Evolutionary conservation across 139 green algal genomes (phyloP), one percentile per base, ranked within the genome.

Genomic region (Klebsormidium nitens): DNA sequence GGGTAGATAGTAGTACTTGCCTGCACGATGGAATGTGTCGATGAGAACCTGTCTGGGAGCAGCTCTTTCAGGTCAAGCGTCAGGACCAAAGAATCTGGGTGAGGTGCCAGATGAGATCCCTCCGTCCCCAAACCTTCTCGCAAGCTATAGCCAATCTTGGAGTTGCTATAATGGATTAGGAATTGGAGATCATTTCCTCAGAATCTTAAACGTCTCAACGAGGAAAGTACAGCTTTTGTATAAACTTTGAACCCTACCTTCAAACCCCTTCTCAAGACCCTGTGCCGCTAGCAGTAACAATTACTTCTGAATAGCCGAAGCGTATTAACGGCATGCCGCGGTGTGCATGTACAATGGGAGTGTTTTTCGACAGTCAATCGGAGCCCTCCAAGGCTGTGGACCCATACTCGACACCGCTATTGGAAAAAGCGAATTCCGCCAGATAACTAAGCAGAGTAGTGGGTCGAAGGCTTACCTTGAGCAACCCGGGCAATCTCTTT

Each of bases 1-100:
- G 14, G 93, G 93, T 64, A 98, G 83, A 82, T 97, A 97, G 83
- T 98, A 97, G 79, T 96, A 96, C 70, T 76, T 75, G 2, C 72
- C 72, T 79, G 72, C 35, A 68, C 28, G 11, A 11, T 14, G 70
- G 44, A 5, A 8, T 66, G 23, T 34, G 14, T 3, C 5, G 58
- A 4, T 64, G 2, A 55, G 28, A 19, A 68, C 0, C 0, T 71
- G 23, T 34, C 14, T 68, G 14, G 26, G 17, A 52, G n/a, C 23
- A 64, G 56, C 19, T 55, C 46, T 19, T 19, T 19, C 46, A n/a
- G 46, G 46, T 55, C 19, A 23, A 55, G 46, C 19, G 23, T n/a
- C 19, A 55, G 46, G 46, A 19, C 19, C 23, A n/a, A n/a, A 55
- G 23, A 23, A 23, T 55, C 28, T 14, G 14, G 14, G 11, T 1